Base-by-base conservation (phyloP, 768 basidiomycete genomes). In the Panaeolus cyanescens region DNA sequence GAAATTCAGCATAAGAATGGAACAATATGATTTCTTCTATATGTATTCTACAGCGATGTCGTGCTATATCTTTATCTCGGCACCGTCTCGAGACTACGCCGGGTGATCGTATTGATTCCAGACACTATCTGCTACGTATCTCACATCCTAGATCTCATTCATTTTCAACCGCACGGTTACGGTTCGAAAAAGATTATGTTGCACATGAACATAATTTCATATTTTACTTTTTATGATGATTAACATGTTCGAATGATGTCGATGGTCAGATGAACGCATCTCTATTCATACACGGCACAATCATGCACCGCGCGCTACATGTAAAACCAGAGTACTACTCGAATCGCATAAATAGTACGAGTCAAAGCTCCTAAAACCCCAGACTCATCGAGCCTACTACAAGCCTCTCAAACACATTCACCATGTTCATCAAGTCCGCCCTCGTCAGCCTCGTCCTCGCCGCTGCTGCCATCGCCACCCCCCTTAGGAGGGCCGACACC, bases 401-500 rank as follows among this genome's bases (percentile, higher is more conserved):
- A 36, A 33, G 55, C 22, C 56, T 45, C 19, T 37, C 22, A 39
- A 55, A 33, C 1, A 25, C 25, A 22, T 50, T 15, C 12, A 13
- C 45, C 45, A 77, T 76, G 76, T 66, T 74, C 62, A 68, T 72
- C 61, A 55, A 64, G 17, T 64, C 71, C 39, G 64, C 74, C 32
- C 58, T 75, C 40, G 53, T 69, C 62, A 62, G 59, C 60, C 65
- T 78, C 22, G 39, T 64, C 32, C 59, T 62, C 33, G 71, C 69
- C 15, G 65, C 64, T 19, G 22, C 62, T 20, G 70, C 69, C 31
- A 59, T 77, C 36, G 78, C 76, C 5, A 70, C 68, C 10, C 76
- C 77, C 5, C 61, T 63, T 67, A 75, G 70, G 64, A 67, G 74
- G 39, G 72, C 70, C 36, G 71, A 72, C 25, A 68, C 67, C 5